Evolutionary conservation across 73 alveolate species (phyloP), one percentile per base, ranked within the genome.

Genomic region (Strombidium stylifer): DNA sequence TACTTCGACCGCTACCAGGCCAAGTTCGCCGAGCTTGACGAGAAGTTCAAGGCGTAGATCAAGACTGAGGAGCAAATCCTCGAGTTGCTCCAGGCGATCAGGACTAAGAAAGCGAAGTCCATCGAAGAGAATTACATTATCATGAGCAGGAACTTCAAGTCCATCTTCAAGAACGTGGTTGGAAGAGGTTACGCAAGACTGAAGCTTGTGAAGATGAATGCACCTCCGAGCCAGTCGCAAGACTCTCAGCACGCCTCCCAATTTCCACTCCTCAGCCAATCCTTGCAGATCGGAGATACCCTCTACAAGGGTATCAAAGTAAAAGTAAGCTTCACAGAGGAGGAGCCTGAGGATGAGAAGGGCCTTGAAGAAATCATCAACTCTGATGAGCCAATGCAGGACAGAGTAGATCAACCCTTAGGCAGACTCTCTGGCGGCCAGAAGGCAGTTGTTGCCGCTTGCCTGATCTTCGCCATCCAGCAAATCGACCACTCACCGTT

Each of bases 391-490:
- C n/a, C n/a, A n/a, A n/a, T n/a, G n/a, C 10, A 10, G 42, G 10
- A 10, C n/a, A 32, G 4, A 32, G 42, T 6, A 10, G 42, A 32
- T 32, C 42, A 10, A 32, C 10, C 42, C 42, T 32, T 32, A 32
- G 42, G 42, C 42, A 6, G 42, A 10, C 70, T 94, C 36, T 75
- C 94, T 45, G 98, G 99, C 25, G 99, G 99, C 3, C 94, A 95
- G 82, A 95, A 95, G 82, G 87, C 98, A 18, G 97, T 93, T 7
- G 98, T 94, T 28, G 98, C 98, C 14, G 79, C 94, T n/a, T 89
- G 96, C 20, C 90, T 95, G 30, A 64, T 95, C 16, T 80, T 95
- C 51, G 97, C 98, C 67, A 70, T 93, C 18, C 75, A 90, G 56
- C 83, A 90, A 26, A 84, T 88, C 26, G 98, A 94, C 39, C 92